Base-by-base conservation (phyloP, 129 eudicot species). In the Solidago caesia region DNA sequence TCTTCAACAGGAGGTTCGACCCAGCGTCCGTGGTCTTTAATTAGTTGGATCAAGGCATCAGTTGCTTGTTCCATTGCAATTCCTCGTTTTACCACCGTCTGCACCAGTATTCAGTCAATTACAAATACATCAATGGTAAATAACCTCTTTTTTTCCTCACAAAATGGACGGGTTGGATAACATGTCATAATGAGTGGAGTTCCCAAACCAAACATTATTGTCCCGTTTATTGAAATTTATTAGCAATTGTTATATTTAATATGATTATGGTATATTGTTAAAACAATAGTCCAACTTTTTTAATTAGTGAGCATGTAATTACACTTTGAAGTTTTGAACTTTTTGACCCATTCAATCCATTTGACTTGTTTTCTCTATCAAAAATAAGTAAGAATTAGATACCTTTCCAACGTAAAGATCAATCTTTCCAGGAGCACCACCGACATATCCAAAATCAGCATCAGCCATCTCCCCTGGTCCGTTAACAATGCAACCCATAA, bases 381-480 rank as follows among this genome's bases (percentile, higher is more conserved):
- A 41, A 78, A 25, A 8, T 9, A 51, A 33, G 51, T 5, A 68
- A 61, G 58, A 53, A 12, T 29, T 26, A 1, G 10, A 12, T 85
- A 92, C 97, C 98, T 92, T 92, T 45, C 96, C 98, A 33, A 92
- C 98, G 60, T 90, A 94, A 64, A 94, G 93, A 80, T 94, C 98
- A 71, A 94, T 94, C 89, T 94, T 94, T 80, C 98, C 98, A 26
- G 98, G 98, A 71, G 98, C 92, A 82, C 98, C 98, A 39, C 97
- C 97, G 49, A 94, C 98, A 70, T 94, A 94, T 27, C 97, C 98
- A 64, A 94, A 94, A 85, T 94, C 97, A 47, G 98, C 98, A 82
- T 94, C 98, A 46, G 97, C 98, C 98, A 94, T 94, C 87, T 94
- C 98, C 80, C 98, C 98, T 7, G 97, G 98, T 71, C 98, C 98